Evolutionary conservation across 371 early-diverging fungal species (phyloP).

Genomic region (Mortierella sp.): DNA sequence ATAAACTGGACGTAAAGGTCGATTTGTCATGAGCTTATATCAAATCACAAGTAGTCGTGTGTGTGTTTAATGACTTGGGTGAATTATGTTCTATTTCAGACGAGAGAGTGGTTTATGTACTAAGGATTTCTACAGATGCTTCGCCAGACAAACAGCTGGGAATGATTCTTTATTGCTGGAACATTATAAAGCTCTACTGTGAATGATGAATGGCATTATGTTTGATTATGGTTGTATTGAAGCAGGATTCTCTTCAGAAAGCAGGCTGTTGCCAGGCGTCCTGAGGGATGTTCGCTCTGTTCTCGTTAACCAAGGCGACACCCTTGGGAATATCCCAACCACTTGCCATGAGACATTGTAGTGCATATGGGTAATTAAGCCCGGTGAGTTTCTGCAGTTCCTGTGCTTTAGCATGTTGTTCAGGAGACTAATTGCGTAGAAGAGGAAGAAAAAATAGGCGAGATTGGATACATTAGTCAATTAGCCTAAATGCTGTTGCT

Average conservation of each 20-base stretch:
- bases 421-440: conserved; percentile 17
- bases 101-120: too few species aligned
- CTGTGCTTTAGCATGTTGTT: conserved; percentile 31
- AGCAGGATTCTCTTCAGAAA: not conserved
- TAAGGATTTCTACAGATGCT: too few species aligned
- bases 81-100: not conserved
- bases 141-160: too few species aligned
- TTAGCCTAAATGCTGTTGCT: not conserved
- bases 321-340: conserved; percentile 31
- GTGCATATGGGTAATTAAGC: conserved; percentile 26
- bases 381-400: conserved; percentile 32
- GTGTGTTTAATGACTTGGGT: not conserved
- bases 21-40: conserved; percentile 10
- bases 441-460: not conserved
- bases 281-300: conserved; percentile 26
- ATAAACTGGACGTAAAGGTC: conserved; percentile 8
- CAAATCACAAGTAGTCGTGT: not conserved
- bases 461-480: not conserved
- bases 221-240: not conserved
- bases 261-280: conserved; percentile 37
- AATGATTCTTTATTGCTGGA: not conserved
- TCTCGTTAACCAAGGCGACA: conserved; percentile 19
- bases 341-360: conserved; percentile 28
- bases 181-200: not conserved
- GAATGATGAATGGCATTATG: not conserved